A percentile compares a stretch with the other conserved stretches of the same genome.
Conservation (phyloP, 129 eudicot species). For the Centaurea solstitialis region DNA sequence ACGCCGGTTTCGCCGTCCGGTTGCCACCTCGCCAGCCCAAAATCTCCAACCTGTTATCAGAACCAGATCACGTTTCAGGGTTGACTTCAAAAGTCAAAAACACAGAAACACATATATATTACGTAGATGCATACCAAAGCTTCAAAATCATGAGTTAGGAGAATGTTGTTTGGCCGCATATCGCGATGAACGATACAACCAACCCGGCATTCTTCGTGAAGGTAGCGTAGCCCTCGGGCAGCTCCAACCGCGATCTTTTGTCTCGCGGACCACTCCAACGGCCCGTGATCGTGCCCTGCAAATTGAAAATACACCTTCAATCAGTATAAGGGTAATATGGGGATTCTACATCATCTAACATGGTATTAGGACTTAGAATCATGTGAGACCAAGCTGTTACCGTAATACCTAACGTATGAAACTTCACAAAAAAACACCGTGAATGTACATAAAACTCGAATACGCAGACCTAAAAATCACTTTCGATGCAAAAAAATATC, state of each 20-base stretch:
- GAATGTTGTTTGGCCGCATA: constrained; percentile 95
- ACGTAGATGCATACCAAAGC: constrained; percentile 57
- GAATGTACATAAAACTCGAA: too few species aligned
- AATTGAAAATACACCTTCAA: not conserved
- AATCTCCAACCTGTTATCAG: constrained; percentile 77
- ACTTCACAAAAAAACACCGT: too few species aligned
- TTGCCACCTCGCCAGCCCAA: constrained; percentile 96
- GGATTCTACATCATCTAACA: not conserved
- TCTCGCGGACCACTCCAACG: constrained; percentile 79
- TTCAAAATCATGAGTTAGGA: constrained; percentile 91
- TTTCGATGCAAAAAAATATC: too few species aligned
- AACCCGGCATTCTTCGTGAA: constrained; percentile 95
- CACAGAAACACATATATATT: not conserved
- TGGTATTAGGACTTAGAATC: too few species aligned
- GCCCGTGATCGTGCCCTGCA: constrained; percentile 48
- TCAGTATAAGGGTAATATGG: not conserved
- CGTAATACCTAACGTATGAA: too few species aligned
- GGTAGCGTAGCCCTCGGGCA: constrained; percentile 84
- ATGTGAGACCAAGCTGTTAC: too few species aligned
- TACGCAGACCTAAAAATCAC: too few species aligned
- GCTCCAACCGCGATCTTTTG: constrained; percentile 86
- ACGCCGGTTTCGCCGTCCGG: constrained; percentile 70
- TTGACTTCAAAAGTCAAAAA: constrained; percentile 17
- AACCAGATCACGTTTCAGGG: constrained; percentile 1
- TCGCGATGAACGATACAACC: constrained; percentile 97